Evolutionary conservation across 495 filamentous ascomycete species (phyloP).

Genomic region (Penicillium bovifimosum): DNA sequence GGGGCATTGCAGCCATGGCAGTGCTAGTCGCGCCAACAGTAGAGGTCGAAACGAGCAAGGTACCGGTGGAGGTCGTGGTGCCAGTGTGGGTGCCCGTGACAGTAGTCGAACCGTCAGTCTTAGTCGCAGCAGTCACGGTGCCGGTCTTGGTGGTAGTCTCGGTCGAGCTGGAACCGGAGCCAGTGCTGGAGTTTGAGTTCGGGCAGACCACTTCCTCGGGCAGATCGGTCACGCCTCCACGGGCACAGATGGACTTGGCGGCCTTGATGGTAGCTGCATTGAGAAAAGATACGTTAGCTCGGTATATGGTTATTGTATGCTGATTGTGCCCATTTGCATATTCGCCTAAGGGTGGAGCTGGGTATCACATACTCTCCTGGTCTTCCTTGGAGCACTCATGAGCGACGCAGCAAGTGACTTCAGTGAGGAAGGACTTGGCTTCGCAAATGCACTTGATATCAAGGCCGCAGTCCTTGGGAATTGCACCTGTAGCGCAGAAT

Average conservation of each 20-base stretch:
- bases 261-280: slow-evolving; percentile 45
- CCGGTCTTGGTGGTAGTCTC: slow-evolving; percentile 15
- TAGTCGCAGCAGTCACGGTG: slow-evolving; percentile 11
- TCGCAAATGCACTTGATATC: slow-evolving; percentile 67
- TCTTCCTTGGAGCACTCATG: slow-evolving; percentile 48
- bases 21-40: slow-evolving; percentile 19
- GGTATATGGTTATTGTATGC: neutral
- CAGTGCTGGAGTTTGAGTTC: too few species aligned
- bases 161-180: slow-evolving; percentile 5
- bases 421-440: slow-evolving; percentile 49
- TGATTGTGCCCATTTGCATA: neutral
- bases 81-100: slow-evolving; percentile 9
- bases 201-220: slow-evolving; percentile 34
- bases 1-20: slow-evolving; percentile 46
- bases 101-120: slow-evolving; percentile 8
- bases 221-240: slow-evolving; percentile 36
- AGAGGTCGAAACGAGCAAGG: slow-evolving; percentile 8
- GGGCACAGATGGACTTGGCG: slow-evolving; percentile 45
- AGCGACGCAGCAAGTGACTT: slow-evolving; percentile 63
- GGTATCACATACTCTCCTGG: slow-evolving; percentile 45
- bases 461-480: slow-evolving; percentile 48
- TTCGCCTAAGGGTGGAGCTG: neutral
- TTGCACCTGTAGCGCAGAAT: slow-evolving; percentile 45
- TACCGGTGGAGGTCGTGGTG: slow-evolving; percentile 10
- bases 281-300: neutral